Evolutionary conservation across 345 rosid species (phyloP), one percentile per base, ranked within the genome.

Genomic region (Microthlaspi erraticum): DNA sequence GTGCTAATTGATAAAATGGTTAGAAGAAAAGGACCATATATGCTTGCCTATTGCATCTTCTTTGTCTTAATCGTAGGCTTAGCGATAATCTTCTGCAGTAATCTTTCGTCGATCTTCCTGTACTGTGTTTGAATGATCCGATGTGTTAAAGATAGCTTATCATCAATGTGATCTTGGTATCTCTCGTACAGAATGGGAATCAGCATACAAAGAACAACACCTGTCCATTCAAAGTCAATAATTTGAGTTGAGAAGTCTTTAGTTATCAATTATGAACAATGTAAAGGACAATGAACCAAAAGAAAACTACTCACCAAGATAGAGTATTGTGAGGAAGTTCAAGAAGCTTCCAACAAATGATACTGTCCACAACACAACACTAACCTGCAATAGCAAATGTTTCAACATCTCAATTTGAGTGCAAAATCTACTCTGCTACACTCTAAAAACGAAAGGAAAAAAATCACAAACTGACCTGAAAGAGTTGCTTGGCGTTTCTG

Each of bases 261-360:
- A 64, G 18, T 6, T 42, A 67, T 48, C 26, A 37, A 4, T 18
- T 2, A 19, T 23, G 38, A 59, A 49, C 26, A 60, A 71, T 8
- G 44, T 46, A 10, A 64, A 20, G 5, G 26, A 33, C 18, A 70
- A 56, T 1, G 55, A 29, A 12, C 2, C n/a, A n/a, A 26, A 48
- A 19, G 39, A 9, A 67, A 20, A 71, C 11, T 12, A 72, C 90
- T 85, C 78, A 95, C 99, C 96, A 52, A 87, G 51, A 76, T 92
- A 90, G 69, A 80, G 68, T 53, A 92, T 77, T 13, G 97, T 87
- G 65, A 95, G 90, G 53, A 95, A 88, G 79, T 80, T 86, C 77
- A 86, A 77, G 79, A 89, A 70, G 58, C 78, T 72, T 4, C 99
- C 97, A 29, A 92, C 57, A 60, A 41, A 85, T 3, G 96, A 92